These are phyloP conservation scores for Penicillium waksmanii DNA, from an alignment of 495 filamentous ascomycete species.

Conservation along the genomic window DNA sequence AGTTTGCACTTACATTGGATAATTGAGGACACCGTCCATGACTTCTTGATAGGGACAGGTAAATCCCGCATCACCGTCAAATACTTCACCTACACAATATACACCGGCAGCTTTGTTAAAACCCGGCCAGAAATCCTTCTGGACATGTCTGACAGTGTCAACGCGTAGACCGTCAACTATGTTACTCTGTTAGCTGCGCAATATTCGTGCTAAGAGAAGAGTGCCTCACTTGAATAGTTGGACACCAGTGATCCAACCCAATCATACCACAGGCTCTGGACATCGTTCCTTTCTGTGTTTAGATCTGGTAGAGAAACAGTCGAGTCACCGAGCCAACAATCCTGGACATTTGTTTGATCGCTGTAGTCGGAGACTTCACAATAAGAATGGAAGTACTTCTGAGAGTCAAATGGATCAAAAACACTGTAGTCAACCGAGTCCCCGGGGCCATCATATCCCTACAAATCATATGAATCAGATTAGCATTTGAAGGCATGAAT, in stretches of 20 bases:
- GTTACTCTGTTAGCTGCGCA: not conserved
- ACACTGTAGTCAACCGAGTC: constrained; percentile 60
- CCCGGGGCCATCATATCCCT: constrained; percentile 60
- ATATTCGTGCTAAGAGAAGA: not conserved
- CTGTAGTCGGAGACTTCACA: constrained; percentile 68
- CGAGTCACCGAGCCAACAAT: constrained; percentile 69
- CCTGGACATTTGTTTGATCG: constrained; percentile 49
- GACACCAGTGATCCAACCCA: constrained; percentile 69
- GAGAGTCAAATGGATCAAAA: constrained; percentile 67
- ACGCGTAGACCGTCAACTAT: constrained; percentile 76
- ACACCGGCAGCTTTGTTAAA: constrained; percentile 70
- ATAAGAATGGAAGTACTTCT: constrained; percentile 66
- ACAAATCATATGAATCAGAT: not conserved
- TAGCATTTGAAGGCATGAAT: not conserved
- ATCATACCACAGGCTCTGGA: constrained; percentile 61
- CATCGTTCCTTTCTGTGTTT: constrained; percentile 60
- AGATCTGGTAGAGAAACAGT: constrained; percentile 69
- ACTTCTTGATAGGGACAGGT: constrained; percentile 67
- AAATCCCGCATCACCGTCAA: constrained; percentile 61
- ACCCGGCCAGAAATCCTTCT: constrained; percentile 67
- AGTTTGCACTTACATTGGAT: constrained; percentile 41
- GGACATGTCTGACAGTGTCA: constrained; percentile 75
- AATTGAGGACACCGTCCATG: constrained; percentile 69
- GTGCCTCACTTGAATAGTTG: constrained; percentile 61
- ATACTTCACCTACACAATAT: constrained; percentile 72